Conservation (phyloP, 2,329 filamentous ascomycete species). For the Trichoderma aggressivum region DNA sequence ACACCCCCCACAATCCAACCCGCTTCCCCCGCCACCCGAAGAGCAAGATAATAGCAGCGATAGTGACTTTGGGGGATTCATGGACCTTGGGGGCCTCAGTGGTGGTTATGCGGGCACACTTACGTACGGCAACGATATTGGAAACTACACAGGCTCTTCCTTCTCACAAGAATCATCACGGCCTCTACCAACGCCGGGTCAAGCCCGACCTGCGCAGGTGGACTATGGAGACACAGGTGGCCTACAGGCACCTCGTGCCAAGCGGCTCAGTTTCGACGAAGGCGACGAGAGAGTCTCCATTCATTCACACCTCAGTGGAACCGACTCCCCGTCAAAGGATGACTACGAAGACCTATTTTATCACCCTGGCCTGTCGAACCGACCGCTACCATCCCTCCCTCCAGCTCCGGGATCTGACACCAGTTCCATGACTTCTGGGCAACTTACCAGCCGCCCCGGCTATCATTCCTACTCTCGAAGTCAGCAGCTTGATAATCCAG, state of each 20-base stretch:
- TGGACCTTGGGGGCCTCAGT: constrained; percentile 72
- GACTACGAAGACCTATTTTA: constrained; percentile 92
- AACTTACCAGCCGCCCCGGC: constrained; percentile 41
- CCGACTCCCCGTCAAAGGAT: constrained; percentile 64
- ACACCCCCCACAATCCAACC: constrained; percentile 27
- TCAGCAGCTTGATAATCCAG: constrained; percentile 42
- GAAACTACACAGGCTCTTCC: constrained; percentile 37
- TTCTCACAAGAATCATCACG: constrained; percentile 45
- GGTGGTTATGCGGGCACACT: constrained; percentile 62
- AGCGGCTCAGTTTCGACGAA: constrained; percentile 86
- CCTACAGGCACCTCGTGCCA: constrained; percentile 67
- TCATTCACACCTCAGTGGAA: constrained; percentile 54
- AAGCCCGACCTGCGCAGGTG: constrained; percentile 57
- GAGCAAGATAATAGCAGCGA: constrained; percentile 57
- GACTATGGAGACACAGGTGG: constrained; percentile 92
- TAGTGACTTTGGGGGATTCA: constrained; percentile 60
- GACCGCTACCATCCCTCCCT: constrained; percentile 61
- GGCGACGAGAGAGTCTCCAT: constrained; percentile 73
- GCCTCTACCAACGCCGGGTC: constrained; percentile 45
- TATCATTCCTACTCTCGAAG: constrained; percentile 47
- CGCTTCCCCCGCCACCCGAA: constrained; percentile 47
- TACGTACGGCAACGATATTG: constrained; percentile 48
- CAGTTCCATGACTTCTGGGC: constrained; percentile 48
- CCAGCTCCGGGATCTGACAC: constrained; percentile 60
- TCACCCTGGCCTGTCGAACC: constrained; percentile 72